Percentiles rank a stretch among this genome's conserved stretches.
These are phyloP conservation scores for Calocera cornea DNA, from an alignment of 768 basidiomycete genomes.

Conservation along the genomic window DNA sequence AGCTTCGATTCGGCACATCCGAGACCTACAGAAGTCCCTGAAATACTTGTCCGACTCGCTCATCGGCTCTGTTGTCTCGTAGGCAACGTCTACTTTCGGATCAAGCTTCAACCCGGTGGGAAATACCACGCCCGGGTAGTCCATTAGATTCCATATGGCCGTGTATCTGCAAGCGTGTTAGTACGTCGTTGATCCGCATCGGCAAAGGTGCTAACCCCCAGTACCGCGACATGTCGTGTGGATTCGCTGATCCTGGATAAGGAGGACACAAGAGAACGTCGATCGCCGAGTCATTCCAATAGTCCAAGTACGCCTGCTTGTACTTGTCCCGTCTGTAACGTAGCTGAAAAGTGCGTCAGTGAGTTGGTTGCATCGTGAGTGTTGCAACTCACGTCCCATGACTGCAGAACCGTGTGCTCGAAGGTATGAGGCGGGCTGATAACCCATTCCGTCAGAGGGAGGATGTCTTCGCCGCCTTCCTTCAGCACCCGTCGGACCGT, in stretches of 20 bases:
- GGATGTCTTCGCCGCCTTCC: slow-evolving; percentile 10
- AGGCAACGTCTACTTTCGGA: background rate
- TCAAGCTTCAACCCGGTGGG: slow-evolving; percentile 16
- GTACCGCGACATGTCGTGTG: slow-evolving; percentile 4
- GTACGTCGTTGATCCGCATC: background rate
- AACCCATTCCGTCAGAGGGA: background rate
- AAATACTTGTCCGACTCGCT: background rate
- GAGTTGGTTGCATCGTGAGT: background rate
- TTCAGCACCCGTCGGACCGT: background rate
- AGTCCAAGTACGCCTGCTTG: background rate
- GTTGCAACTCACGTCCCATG: background rate
- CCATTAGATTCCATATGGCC: slow-evolving; percentile 19
- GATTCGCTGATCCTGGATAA: background rate
- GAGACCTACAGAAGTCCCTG: background rate
- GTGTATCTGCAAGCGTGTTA: slow-evolving; percentile 17
- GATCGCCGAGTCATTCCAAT: background rate
- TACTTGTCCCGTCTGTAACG: background rate
- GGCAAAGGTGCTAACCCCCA: slow-evolving; percentile 7
- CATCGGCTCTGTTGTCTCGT: background rate
- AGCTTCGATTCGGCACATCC: background rate
- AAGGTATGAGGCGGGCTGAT: background rate
- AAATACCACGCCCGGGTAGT: slow-evolving; percentile 19
- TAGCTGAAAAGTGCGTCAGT: background rate
- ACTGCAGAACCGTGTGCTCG: background rate
- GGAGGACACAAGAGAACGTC: slow-evolving; percentile 9